Evolutionary conservation across 805 yeast species (phyloP).

Genomic region (Myxozyma vanderwaltii): DNA sequence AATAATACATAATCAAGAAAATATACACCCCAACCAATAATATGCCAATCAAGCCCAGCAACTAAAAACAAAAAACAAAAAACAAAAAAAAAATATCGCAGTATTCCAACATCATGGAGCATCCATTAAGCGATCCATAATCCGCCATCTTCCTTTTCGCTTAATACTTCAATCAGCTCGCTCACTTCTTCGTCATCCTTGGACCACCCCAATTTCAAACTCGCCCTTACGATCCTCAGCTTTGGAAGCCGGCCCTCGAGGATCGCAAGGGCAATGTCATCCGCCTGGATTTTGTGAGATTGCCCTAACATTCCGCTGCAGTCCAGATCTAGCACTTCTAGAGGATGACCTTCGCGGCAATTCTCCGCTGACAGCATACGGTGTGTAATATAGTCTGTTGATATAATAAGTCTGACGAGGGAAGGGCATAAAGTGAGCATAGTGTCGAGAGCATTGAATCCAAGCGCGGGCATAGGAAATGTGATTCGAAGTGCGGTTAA

Average conservation of each 20-base stretch:
- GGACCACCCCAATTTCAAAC: conserved; percentile 82
- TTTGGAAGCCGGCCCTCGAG: conserved; percentile 74
- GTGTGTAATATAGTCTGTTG: conserved; percentile 75
- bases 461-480: conserved; percentile 86
- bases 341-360: conserved; percentile 49
- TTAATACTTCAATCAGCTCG: conserved; percentile 68
- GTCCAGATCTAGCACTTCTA: conserved; percentile 67
- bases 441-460: conserved; percentile 68
- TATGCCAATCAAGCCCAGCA: background rate
- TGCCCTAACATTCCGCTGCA: conserved; percentile 86
- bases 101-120: background rate
- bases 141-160: conserved; percentile 75
- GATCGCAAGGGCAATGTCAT: conserved; percentile 82
- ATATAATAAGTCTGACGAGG: conserved; percentile 60
- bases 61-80: background rate
- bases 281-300: conserved; percentile 78
- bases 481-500: conserved; percentile 65
- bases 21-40: background rate
- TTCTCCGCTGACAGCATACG: conserved; percentile 45
- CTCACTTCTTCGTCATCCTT: conserved; percentile 57
- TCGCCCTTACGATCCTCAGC: conserved; percentile 63
- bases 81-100: background rate
- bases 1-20: background rate
- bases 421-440: conserved; percentile 78
- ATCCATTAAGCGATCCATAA: conserved; percentile 49